A percentile compares a stretch with the other conserved stretches of the same genome.
Evolutionary conservation across 202 grass and related monocot species (phyloP).

Genomic region (Setaria italica): DNA sequence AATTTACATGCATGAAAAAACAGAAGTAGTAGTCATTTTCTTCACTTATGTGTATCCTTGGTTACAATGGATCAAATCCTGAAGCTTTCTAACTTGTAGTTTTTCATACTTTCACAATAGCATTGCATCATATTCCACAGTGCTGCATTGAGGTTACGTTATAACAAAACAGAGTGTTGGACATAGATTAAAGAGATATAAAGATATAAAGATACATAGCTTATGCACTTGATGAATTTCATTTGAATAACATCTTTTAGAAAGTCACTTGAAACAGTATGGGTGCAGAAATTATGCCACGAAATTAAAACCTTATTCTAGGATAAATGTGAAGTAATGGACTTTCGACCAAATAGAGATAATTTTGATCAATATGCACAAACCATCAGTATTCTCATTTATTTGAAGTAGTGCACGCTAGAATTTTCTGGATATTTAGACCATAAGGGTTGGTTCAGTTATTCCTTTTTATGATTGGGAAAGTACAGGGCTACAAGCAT

Average conservation of each 20-base stretch:
- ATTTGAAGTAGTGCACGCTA: background rate
- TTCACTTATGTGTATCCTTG: background rate
- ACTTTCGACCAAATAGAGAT: background rate
- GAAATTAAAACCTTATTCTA: background rate
- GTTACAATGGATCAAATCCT: background rate
- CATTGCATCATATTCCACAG: background rate
- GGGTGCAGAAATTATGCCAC: background rate
- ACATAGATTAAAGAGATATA: background rate
- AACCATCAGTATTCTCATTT: background rate
- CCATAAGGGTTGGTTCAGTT: background rate
- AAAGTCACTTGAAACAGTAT: background rate
- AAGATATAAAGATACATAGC: background rate
- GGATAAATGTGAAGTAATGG: background rate
- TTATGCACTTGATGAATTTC: background rate
- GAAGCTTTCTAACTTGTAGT: background rate
- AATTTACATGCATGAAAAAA: conserved; percentile 7
- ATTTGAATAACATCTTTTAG: background rate
- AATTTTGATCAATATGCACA: background rate
- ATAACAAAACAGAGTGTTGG: background rate
- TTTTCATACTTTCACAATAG: background rate
- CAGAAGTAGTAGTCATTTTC: background rate
- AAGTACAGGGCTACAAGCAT: background rate
- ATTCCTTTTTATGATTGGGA: no score
- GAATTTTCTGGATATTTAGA: background rate
- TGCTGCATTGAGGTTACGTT: background rate